phyloP scores from a whole-genome alignment of 1,284 basidiomycete genomes.

The Cutaneotrichosporon dermatis region DNA sequence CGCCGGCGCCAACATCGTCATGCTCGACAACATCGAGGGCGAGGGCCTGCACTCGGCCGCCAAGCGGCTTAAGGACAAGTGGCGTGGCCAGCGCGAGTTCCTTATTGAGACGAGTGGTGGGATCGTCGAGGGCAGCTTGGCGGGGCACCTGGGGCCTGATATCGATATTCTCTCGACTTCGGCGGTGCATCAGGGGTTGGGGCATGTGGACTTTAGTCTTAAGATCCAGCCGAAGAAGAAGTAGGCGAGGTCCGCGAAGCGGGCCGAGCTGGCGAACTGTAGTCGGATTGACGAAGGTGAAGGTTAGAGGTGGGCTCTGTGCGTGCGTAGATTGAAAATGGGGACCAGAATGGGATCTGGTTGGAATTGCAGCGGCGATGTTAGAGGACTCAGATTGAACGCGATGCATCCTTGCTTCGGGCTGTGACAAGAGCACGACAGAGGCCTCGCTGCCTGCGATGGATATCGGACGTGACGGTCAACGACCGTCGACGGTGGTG shows the following conservation, averaged over 20 bases:
- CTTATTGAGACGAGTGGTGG: slow-evolving; percentile 87
- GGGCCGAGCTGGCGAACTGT: too few relatives aligned
- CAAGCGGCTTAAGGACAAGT: slow-evolving; percentile 60
- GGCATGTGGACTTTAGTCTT: slow-evolving; percentile 87
- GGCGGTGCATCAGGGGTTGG: slow-evolving; percentile 76
- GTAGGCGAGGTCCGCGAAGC: background rate
- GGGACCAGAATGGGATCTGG: too few relatives aligned
- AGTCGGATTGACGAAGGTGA: too few relatives aligned
- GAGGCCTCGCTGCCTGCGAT: too few relatives aligned
- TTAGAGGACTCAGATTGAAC: too few relatives aligned
- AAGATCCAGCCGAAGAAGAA: slow-evolving; percentile 16
- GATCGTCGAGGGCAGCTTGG: slow-evolving; percentile 70
- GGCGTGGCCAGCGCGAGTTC: slow-evolving; percentile 65
- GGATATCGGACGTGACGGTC: too few relatives aligned
- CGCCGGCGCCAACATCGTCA: slow-evolving; percentile 93
- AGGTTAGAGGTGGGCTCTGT: too few relatives aligned
- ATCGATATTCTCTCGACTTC: slow-evolving; percentile 93
- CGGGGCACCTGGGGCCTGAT: slow-evolving; percentile 55
- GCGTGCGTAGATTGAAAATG: too few relatives aligned
- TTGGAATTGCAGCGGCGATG: too few relatives aligned
- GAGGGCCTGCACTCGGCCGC: slow-evolving; percentile 65
- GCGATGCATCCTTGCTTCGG: too few relatives aligned
- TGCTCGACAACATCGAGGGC: slow-evolving; percentile 95
- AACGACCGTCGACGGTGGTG: too few relatives aligned
- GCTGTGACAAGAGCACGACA: too few relatives aligned